Conservation (phyloP, 78 protist species). For the Dictyostelium citrinum region DNA sequence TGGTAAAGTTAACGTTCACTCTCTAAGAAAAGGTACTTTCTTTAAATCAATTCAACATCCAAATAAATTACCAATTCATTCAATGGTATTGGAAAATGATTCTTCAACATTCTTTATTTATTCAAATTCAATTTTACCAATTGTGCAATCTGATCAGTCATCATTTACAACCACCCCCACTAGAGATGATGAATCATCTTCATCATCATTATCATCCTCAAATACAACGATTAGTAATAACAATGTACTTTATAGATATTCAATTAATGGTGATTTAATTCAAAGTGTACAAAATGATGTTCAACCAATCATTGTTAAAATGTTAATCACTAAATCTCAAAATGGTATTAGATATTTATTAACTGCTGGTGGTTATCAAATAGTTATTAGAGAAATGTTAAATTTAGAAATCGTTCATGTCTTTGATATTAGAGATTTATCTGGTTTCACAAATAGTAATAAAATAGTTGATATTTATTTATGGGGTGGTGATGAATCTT, state of each 20-base stretch:
- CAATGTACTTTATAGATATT: slow-evolving; percentile 17
- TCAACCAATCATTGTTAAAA: slow-evolving; percentile 47
- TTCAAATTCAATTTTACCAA: slow-evolving; percentile 13
- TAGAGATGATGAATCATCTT: neutral
- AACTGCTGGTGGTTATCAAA: slow-evolving; percentile 68
- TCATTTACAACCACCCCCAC: neutral
- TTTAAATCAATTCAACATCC: slow-evolving; percentile 62
- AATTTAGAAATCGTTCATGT: slow-evolving; percentile 48
- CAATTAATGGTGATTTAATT: slow-evolving; percentile 57
- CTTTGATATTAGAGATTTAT: slow-evolving; percentile 47
- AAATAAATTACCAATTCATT: slow-evolving; percentile 8
- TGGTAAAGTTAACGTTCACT: slow-evolving; percentile 53
- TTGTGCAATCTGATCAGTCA: neutral
- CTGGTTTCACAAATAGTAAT: slow-evolving; percentile 28
- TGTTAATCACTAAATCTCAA: slow-evolving; percentile 10
- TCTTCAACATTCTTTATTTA: slow-evolving; percentile 12
- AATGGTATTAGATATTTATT: slow-evolving; percentile 9
- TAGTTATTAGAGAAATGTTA: slow-evolving; percentile 36
- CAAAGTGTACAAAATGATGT: slow-evolving; percentile 26
- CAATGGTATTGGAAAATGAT: slow-evolving; percentile 3
- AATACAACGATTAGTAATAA: neutral
- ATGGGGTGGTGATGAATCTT: slow-evolving; percentile 27
- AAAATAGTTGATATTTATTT: slow-evolving; percentile 28
- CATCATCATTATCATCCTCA: no score
- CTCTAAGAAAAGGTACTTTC: slow-evolving; percentile 19